These are phyloP conservation scores for Ganoderma lingzhi DNA, from an alignment of 1,284 basidiomycete genomes.

Conservation along the genomic window DNA sequence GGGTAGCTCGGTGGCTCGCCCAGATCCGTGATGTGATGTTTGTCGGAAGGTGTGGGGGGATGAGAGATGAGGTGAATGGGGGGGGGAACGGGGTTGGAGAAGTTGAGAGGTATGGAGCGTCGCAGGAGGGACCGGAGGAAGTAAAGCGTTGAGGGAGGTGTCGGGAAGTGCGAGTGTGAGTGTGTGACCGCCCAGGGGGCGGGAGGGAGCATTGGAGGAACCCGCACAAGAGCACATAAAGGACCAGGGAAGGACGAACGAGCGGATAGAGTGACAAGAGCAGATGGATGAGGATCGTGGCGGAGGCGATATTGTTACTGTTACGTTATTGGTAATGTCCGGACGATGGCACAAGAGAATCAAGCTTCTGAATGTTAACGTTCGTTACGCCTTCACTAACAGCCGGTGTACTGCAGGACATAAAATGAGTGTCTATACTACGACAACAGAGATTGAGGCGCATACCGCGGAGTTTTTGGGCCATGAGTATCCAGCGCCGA, in stretches of 20 bases:
- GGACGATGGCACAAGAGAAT: conserved; percentile 20
- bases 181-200: neutral
- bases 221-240: conserved; percentile 1
- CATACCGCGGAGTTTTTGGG: conserved; percentile 42
- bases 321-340: conserved; percentile 32
- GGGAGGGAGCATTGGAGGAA: conserved; percentile 5
- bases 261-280: conserved; percentile 25
- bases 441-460: neutral
- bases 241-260: conserved; percentile 14
- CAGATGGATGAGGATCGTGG: conserved; percentile 18
- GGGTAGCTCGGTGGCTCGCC: conserved; percentile 11
- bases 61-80: neutral
- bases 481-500: conserved; percentile 41
- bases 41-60: conserved; percentile 5
- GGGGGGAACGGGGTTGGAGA: conserved; percentile 4
- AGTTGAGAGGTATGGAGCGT: neutral
- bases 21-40: conserved; percentile 15
- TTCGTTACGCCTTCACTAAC: conserved; percentile 26
- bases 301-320: conserved; percentile 31
- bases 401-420: conserved; percentile 20
- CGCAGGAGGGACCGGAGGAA: neutral
- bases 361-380: conserved; percentile 14
- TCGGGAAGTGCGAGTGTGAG: neutral
- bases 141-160: conserved; percentile 1
- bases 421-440: neutral